Conservation (phyloP, 1,139 yeast species). For the Taphrina wiesneri region DNA sequence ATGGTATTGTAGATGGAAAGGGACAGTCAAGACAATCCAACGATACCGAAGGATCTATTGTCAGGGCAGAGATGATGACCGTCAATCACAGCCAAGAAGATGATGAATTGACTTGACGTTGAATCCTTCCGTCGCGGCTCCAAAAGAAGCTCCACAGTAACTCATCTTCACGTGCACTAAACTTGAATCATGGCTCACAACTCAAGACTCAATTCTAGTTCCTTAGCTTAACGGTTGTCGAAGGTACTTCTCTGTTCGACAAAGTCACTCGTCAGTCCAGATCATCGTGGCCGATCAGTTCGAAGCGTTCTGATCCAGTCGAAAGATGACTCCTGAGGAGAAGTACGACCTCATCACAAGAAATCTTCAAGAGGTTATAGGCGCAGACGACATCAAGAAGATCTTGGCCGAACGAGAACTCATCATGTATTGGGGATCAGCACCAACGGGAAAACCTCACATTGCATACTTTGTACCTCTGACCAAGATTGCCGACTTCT, state of each 20-base stretch:
- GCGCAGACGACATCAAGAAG: constrained; percentile 82
- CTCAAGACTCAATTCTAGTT: background rate
- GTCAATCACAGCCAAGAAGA: too few relatives aligned
- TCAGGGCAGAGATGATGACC: too few relatives aligned
- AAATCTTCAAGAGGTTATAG: constrained; percentile 86
- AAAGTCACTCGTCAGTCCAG: too few relatives aligned
- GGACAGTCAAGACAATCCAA: too few relatives aligned
- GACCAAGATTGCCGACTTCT: constrained; percentile 92
- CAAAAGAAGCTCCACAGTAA: background rate
- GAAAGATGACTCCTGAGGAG: constrained; percentile 45
- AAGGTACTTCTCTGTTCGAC: too few relatives aligned
- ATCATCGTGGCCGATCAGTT: too few relatives aligned
- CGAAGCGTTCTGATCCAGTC: background rate
- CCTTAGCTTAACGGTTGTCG: too few relatives aligned
- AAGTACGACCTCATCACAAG: constrained; percentile 77
- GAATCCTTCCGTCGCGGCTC: background rate
- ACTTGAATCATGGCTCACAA: background rate
- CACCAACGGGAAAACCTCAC: constrained; percentile 96
- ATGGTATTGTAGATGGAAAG: too few relatives aligned
- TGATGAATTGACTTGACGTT: background rate
- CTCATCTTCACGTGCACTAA: background rate
- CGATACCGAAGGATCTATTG: too few relatives aligned
- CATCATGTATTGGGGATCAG: constrained; percentile 84
- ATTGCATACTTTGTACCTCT: constrained; percentile 96
- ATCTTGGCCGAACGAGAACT: constrained; percentile 80